Conservation (phyloP, 179 eudicot species). For the Silene noctiflora region DNA sequence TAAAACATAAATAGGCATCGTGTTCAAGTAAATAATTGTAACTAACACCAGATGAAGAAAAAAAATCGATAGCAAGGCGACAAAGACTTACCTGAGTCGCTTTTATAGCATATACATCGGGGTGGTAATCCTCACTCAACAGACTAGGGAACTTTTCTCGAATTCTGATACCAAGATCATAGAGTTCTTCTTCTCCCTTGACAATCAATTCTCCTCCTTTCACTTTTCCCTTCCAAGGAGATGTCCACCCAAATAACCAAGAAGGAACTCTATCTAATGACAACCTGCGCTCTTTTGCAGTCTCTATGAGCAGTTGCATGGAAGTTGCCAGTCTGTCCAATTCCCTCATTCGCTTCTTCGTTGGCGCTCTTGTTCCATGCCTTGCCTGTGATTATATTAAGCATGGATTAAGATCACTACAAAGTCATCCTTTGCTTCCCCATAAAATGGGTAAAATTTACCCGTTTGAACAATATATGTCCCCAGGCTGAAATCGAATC, state of each 20-base stretch:
- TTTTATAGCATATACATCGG: slow-evolving; percentile 71
- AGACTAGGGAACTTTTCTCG: slow-evolving; percentile 64
- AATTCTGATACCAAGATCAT: slow-evolving; percentile 68
- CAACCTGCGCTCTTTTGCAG: slow-evolving; percentile 52
- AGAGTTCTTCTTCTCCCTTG: slow-evolving; percentile 84
- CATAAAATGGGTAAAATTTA: neutral
- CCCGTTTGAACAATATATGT: neutral
- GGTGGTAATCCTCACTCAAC: slow-evolving; percentile 66
- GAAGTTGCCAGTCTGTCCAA: slow-evolving; percentile 53
- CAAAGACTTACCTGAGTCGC: slow-evolving; percentile 53
- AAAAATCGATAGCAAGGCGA: neutral
- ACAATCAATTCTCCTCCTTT: slow-evolving; percentile 78
- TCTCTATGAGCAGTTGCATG: slow-evolving; percentile 47
- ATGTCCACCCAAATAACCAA: slow-evolving; percentile 80
- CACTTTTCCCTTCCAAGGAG: slow-evolving; percentile 87
- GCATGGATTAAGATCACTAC: neutral
- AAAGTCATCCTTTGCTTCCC: neutral
- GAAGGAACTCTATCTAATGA: slow-evolving; percentile 58
- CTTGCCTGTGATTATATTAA: slow-evolving; percentile 35
- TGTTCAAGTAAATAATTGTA: neutral
- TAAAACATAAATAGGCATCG: neutral
- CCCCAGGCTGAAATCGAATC: neutral
- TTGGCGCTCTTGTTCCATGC: slow-evolving; percentile 97
- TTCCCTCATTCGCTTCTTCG: slow-evolving; percentile 70
- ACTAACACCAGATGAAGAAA: neutral